Base-by-base conservation (phyloP, 495 filamentous ascomycete species). In the Lasiosphaeris hirsuta region DNA sequence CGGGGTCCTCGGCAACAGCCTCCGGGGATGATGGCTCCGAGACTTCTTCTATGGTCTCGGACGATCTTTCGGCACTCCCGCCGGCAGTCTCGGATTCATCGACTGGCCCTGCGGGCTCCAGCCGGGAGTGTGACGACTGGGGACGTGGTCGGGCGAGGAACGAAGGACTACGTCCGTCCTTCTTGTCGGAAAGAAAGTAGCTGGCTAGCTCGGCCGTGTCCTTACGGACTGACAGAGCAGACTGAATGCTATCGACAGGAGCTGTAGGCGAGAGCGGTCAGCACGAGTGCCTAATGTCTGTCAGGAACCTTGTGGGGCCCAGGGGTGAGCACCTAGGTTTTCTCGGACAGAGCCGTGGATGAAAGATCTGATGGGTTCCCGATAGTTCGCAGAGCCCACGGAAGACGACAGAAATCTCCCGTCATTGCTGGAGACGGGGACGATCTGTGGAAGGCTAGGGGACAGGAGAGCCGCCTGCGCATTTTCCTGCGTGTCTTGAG, bases 181-280 rank as follows among this genome's bases (percentile, higher is more conserved):
- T 65, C 53, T 81, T 78, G 63, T 86, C 83, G 51, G 88, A 90
- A 35, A 97, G 78, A n/a, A 88, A 88, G 61, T 89, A 89, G 6
- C 83, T 90, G 19, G 94, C 93, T 36, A 98, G 81, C 68, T 96
- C 90, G 35, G 91, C 91, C 1, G 94, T 96, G 65, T 96, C 86
- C 68, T 96, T 89, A 52, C 94, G 86, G 10, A 98, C 88, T 56
- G 84, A 88, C 42, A 84, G 81, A 18, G 88, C 84, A 72, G 89
- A 88, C 54, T 88, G 84, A 7, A 83, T 81, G 59, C 80, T 84
- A 63, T 95, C 89, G 75, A 79, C 58, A 4, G 76, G 72, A 36
- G 70, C 74, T 77, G 38, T 8, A 14, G 46, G 19, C 37, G 35
- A n/a, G 33, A 14, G 23, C 23, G 23, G 14, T 46, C 44, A 55